Percentiles rank a stretch among this genome's conserved stretches.
Evolutionary conservation across 2,329 filamentous ascomycete genomes (phyloP).

Genomic region (Calonectria crousiana): DNA sequence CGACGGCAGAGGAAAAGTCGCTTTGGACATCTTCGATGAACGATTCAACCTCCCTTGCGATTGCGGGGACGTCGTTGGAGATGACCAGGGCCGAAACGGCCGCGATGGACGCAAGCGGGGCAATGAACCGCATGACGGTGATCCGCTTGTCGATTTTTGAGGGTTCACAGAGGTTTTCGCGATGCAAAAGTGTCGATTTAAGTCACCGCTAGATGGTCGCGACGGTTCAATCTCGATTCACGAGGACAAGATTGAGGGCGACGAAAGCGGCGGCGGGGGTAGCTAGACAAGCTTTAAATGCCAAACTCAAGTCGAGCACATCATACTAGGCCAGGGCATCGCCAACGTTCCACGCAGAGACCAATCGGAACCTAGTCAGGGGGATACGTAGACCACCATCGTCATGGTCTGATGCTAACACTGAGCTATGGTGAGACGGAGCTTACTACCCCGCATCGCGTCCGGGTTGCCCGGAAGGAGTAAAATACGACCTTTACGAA

Average conservation of each 20-base stretch:
- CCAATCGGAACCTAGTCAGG: constrained; percentile 15
- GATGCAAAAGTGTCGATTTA: background rate
- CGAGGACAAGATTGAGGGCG: background rate
- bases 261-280: background rate
- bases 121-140: constrained; percentile 34
- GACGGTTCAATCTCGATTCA: background rate
- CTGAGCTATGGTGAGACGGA: background rate
- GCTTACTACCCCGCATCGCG: background rate
- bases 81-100: constrained; percentile 39
- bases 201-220: background rate
- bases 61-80: constrained; percentile 21
- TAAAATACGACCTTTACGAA: background rate
- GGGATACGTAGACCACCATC: background rate
- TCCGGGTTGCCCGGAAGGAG: background rate
- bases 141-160: background rate
- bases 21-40: constrained; percentile 21
- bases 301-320: constrained; percentile 7
- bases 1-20: constrained; percentile 20
- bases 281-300: background rate
- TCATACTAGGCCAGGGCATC: background rate
- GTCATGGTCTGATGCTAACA: constrained; percentile 13
- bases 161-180: background rate
- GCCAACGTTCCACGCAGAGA: background rate
- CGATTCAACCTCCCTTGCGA: constrained; percentile 20
- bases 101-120: constrained; percentile 34